Evolutionary conservation across 2,329 filamentous ascomycete species (phyloP), one percentile per base, ranked within the genome.

Genomic region (Nannizzia gypsea): DNA sequence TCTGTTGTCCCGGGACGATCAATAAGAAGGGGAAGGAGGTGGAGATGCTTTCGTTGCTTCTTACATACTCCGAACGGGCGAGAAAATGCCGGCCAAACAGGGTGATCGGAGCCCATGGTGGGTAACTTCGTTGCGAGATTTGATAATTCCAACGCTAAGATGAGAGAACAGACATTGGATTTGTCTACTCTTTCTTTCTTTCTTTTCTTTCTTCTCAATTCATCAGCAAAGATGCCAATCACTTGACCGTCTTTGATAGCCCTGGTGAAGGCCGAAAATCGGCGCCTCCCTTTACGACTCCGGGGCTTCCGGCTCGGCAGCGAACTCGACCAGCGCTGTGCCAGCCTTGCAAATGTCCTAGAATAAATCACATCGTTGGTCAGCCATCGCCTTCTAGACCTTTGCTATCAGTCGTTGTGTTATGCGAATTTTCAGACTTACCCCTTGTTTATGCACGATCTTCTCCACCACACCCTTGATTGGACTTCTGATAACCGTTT

Each of bases 301-400:
- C n/a, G 24, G 50, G 50, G 50, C 50, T 28, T 56, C 26, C 36
- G 54, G 57, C 48, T 60, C 61, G 5, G 59, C 61, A 67, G 88
- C 85, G 67, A 90, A 90, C 52, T 88, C 77, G 3, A 90, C 87
- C 54, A 90, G 74, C 5, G 88, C 81, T 3, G 86, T 89, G 5
- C 87, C 87, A 3, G 86, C 86, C 71, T 89, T 89, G 73, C 87
- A 90, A 66, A 89, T 87, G 67, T 90, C 87, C 83, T 88, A 65
- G 13, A 13, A 65, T 13, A 46, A 28, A 22, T 17, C 22, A 38
- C 17, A 26, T 3, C 13, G n/a, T 52, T 54, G 9, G 50, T 54
- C 50, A 54, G 50, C 50, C 62, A 36, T 36, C 42, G 17, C 65
- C 36, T n/a, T 20, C 36, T 24, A 52, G 59, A 38, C 31, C 48